phyloP scores from a whole-genome alignment of 2,329 filamentous ascomycete genomes.

The Diaporthe sp. region DNA sequence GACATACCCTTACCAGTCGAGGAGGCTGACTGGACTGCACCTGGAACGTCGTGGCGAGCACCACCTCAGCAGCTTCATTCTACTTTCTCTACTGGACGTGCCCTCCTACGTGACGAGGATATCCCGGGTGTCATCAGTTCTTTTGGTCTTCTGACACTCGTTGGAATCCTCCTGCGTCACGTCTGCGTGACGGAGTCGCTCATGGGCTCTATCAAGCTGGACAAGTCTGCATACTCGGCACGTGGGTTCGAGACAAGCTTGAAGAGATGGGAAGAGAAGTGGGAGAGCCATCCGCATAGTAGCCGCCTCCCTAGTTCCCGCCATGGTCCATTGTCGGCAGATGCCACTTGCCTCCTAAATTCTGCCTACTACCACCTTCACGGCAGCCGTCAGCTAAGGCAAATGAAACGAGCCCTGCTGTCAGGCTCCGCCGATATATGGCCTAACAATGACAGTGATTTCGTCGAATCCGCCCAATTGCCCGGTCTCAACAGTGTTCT shows the following conservation, averaged over 20 bases:
- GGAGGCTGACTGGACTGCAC: neutral
- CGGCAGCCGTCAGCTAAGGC: neutral
- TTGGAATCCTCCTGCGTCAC: neutral
- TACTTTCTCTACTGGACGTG: neutral
- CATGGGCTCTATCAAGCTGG: neutral
- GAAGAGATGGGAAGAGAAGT: neutral
- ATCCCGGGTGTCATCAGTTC: neutral
- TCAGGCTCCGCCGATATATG: neutral
- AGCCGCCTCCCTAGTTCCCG: neutral
- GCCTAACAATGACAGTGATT: neutral
- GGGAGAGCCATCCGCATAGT: neutral
- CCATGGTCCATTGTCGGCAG: neutral
- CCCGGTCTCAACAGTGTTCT: slow-evolving; percentile 5
- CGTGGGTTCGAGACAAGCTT: neutral
- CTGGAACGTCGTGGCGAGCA: neutral
- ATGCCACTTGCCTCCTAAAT: neutral
- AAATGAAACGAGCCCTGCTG: neutral
- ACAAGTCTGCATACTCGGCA: neutral
- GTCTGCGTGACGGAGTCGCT: slow-evolving; percentile 1
- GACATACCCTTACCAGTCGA: neutral
- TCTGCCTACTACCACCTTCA: slow-evolving; percentile 7
- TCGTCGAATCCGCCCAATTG: neutral
- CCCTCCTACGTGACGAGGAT: neutral
- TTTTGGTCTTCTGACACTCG: slow-evolving; percentile 1
- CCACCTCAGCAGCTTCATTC: slow-evolving; percentile 5